phyloP scores from a whole-genome alignment of 495 filamentous ascomycete species.

The Neurospora hispaniola region DNA sequence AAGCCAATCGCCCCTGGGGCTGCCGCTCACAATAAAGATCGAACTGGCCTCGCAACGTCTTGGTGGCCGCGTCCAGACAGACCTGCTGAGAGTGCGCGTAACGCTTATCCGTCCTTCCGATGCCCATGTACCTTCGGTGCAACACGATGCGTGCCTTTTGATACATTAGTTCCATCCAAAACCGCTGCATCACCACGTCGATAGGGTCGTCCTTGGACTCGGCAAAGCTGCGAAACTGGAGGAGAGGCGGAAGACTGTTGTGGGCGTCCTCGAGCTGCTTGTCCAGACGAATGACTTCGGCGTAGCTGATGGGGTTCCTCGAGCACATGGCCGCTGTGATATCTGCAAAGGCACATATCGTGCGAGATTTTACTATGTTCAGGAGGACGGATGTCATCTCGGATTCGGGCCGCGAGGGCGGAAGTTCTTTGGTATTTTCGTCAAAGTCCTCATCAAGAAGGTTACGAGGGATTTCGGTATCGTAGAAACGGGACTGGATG shows the following conservation, averaged over 20 bases:
- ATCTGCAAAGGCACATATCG: slow-evolving; percentile 14
- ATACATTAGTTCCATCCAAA: slow-evolving; percentile 22
- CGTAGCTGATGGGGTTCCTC: slow-evolving; percentile 15
- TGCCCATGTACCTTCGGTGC: slow-evolving; percentile 22
- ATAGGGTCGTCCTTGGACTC: slow-evolving; percentile 19
- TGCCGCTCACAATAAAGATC: slow-evolving; percentile 25
- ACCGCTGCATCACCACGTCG: slow-evolving; percentile 23
- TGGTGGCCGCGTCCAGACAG: slow-evolving; percentile 26
- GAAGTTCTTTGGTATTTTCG: slow-evolving; percentile 20
- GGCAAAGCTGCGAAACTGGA: slow-evolving; percentile 10
- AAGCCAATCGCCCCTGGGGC: slow-evolving; percentile 20
- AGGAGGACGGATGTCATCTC: slow-evolving; percentile 19
- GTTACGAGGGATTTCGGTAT: slow-evolving; percentile 29
- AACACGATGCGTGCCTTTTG: slow-evolving; percentile 22
- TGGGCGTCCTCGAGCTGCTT: slow-evolving; percentile 18
- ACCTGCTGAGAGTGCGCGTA: slow-evolving; percentile 24
- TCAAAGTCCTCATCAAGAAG: slow-evolving; percentile 29
- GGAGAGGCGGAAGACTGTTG: slow-evolving; percentile 12
- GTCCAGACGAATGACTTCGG: slow-evolving; percentile 23
- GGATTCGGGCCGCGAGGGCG: slow-evolving; percentile 25
- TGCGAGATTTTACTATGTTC: slow-evolving; percentile 17
- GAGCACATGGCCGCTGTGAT: slow-evolving; percentile 15
- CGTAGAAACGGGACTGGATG: slow-evolving; percentile 14
- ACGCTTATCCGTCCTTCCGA: slow-evolving; percentile 19
- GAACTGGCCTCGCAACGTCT: slow-evolving; percentile 28